Evolutionary conservation across 2,329 filamentous ascomycete species (phyloP).

Genomic region (Didymellaceae sp.): DNA sequence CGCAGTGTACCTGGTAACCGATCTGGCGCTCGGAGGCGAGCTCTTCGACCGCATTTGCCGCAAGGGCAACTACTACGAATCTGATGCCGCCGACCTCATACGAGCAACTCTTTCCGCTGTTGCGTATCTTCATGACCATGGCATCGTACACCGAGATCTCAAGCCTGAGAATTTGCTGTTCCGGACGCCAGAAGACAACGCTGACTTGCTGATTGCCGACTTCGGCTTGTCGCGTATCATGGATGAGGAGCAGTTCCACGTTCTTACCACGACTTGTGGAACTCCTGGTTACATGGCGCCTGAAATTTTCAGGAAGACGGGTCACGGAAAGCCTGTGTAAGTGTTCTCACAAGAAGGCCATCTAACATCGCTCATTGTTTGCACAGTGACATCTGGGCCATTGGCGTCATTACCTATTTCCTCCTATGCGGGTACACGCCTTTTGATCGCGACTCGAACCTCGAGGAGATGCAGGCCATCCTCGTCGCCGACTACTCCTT

Average conservation of each 20-base stretch:
- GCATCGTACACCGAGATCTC: slow-evolving; percentile 96
- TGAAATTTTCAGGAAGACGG: slow-evolving; percentile 98
- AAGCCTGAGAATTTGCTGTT: slow-evolving; percentile 98
- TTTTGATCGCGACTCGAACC: slow-evolving; percentile 95
- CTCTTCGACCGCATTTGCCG: slow-evolving; percentile 98
- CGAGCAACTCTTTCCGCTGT: slow-evolving; percentile 96
- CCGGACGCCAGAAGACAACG: slow-evolving; percentile 95
- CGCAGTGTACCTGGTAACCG: slow-evolving; percentile 90
- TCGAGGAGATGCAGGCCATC: slow-evolving; percentile 99
- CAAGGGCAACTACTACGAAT: slow-evolving; percentile 98
- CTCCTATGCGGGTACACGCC: slow-evolving; percentile 97
- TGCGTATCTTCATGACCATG: slow-evolving; percentile 96
- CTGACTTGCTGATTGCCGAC: slow-evolving; percentile 94
- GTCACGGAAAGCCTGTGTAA: slow-evolving; percentile 94
- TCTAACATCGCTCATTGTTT: slow-evolving; percentile 18
- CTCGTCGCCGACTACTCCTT: slow-evolving; percentile 96
- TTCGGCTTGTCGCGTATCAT: slow-evolving; percentile 96
- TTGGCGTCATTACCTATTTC: slow-evolving; percentile 99
- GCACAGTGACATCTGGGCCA: slow-evolving; percentile 86
- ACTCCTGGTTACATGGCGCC: slow-evolving; percentile 99
- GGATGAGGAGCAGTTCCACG: slow-evolving; percentile 98
- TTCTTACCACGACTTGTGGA: slow-evolving; percentile 95
- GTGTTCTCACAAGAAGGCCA: slow-evolving; percentile 10
- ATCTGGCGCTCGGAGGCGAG: slow-evolving; percentile 93
- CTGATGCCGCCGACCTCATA: slow-evolving; percentile 93